Evolutionary conservation across 2,329 filamentous ascomycete genomes (phyloP).

Genomic region (Plenodomus lindquistii): DNA sequence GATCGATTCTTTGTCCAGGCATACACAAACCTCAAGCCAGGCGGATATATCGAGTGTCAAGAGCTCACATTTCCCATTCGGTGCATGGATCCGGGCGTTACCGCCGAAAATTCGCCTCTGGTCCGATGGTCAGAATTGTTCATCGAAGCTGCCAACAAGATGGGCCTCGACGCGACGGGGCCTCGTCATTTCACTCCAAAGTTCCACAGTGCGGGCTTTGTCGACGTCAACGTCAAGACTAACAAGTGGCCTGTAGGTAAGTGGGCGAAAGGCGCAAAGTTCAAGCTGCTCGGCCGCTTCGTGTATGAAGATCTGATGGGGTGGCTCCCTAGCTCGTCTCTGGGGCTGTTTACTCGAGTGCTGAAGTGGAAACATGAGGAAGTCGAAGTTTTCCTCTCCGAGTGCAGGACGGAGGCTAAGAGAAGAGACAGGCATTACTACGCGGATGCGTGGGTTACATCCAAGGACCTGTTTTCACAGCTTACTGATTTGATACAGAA

Average conservation of each 20-base stretch:
- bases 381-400: constrained; percentile 32
- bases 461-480: too few species aligned
- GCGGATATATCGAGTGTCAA: constrained; percentile 57
- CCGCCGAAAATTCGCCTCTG: constrained; percentile 24
- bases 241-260: constrained; percentile 39
- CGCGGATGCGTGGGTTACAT: constrained; percentile 26
- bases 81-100: constrained; percentile 29
- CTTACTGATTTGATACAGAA: constrained; percentile 14
- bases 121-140: constrained; percentile 33
- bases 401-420: constrained; percentile 31
- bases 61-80: constrained; percentile 41
- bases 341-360: constrained; percentile 35
- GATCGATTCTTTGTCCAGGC: constrained; percentile 51
- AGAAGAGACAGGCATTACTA: constrained; percentile 33
- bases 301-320: constrained; percentile 33
- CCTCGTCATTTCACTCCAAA: constrained; percentile 44
- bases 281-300: constrained; percentile 32
- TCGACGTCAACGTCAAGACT: constrained; percentile 28
- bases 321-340: constrained; percentile 27
- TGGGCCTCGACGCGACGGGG: constrained; percentile 46
- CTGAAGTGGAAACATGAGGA: constrained; percentile 32
- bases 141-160: constrained; percentile 25
- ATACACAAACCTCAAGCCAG: constrained; percentile 49
- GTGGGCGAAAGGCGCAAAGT: constrained; percentile 37
- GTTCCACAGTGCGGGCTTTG: constrained; percentile 31